These are phyloP conservation scores for Microstegium vimineum DNA, from an alignment of 176 grass and related monocot genomes.

Conservation along the genomic window DNA sequence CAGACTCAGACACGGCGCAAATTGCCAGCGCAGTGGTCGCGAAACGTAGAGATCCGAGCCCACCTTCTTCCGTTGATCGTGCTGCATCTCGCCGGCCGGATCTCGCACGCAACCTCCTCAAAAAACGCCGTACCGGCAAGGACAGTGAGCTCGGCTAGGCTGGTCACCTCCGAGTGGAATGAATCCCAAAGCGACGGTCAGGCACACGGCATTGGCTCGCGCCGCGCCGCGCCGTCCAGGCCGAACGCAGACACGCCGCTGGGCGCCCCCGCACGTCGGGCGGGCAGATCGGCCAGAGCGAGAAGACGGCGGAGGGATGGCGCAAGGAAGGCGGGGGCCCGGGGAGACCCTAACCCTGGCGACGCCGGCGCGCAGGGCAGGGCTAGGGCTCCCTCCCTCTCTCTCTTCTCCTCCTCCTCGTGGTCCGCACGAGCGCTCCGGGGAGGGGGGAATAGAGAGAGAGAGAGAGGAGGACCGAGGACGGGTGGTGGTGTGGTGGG, in stretches of 20 bases:
- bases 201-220: constrained; percentile 46
- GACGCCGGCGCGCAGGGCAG: constrained; percentile 31
- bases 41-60: constrained; percentile 26
- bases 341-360: constrained; percentile 58
- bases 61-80: constrained; percentile 94
- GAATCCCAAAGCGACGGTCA: constrained; percentile 21
- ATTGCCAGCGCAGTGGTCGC: neutral
- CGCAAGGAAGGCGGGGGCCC: neutral
- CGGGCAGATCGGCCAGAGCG: constrained; percentile 31
- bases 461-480: neutral
- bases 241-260: constrained; percentile 12
- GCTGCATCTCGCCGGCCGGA: constrained; percentile 73
- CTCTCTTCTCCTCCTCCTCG: neutral
- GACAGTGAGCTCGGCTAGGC: neutral
- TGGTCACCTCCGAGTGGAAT: constrained; percentile 3
- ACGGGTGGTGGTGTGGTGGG: constrained; percentile 24
- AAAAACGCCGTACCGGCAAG: neutral
- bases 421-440: constrained; percentile 35
- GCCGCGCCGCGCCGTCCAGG: neutral
- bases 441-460: constrained; percentile 28
- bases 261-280: constrained; percentile 17
- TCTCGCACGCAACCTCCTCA: constrained; percentile 33
- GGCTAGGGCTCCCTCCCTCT: constrained; percentile 46
- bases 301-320: constrained; percentile 17
- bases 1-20: neutral